phyloP scores from a whole-genome alignment of 1,284 basidiomycete genomes.

The Boletus sp. region DNA sequence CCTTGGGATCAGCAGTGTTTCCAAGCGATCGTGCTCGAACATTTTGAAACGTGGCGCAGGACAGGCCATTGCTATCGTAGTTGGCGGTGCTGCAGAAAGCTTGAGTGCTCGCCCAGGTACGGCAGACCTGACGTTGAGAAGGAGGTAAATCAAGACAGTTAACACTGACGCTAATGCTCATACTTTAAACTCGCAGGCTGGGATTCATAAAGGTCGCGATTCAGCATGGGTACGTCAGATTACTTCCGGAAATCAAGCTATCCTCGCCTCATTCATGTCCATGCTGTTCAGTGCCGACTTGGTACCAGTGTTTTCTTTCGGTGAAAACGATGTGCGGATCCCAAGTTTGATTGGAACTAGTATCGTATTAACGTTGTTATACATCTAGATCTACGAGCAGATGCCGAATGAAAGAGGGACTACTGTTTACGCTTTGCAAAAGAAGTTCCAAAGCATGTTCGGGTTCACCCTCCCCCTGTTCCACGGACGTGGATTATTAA shows the following conservation, averaged over 20 bases:
- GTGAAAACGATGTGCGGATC: conserved; percentile 91
- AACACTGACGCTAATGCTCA: background rate
- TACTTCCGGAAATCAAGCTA: background rate
- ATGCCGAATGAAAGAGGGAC: conserved; percentile 95
- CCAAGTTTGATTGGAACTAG: background rate
- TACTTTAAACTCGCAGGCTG: conserved; percentile 43
- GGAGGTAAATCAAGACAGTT: conserved; percentile 47
- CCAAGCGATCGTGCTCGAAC: conserved; percentile 85
- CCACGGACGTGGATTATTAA: conserved; percentile 88
- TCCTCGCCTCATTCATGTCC: background rate
- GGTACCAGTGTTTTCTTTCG: conserved; percentile 95
- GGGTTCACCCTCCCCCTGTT: conserved; percentile 98
- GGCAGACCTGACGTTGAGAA: conserved; percentile 86
- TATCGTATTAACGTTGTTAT: background rate
- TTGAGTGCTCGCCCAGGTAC: conserved; percentile 93
- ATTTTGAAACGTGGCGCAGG: conserved; percentile 68
- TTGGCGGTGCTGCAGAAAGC: conserved; percentile 95
- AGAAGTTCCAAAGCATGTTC: conserved; percentile 86
- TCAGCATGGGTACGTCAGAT: conserved; percentile 70
- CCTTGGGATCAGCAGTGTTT: conserved; percentile 90
- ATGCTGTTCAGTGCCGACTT: conserved; percentile 68
- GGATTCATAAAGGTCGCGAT: conserved; percentile 99
- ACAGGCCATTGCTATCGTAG: conserved; percentile 88
- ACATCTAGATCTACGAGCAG: conserved; percentile 84
- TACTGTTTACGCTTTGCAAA: conserved; percentile 82